Base-by-base conservation (phyloP, 1,139 yeast genomes). In the Candida albicans region DNA sequence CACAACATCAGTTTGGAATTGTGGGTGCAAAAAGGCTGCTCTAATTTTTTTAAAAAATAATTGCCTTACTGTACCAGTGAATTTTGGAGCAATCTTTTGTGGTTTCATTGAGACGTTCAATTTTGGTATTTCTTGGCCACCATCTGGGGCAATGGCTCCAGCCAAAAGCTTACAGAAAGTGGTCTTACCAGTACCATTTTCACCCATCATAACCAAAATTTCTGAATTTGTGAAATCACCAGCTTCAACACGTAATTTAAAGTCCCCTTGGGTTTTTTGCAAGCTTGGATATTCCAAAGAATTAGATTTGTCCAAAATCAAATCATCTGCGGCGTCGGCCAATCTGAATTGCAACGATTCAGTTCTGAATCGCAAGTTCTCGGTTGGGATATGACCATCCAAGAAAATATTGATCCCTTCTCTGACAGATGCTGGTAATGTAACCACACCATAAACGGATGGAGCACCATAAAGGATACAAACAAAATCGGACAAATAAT, bases 191-290 rank as follows among this genome's bases (percentile, higher is more conserved):
- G 99, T 93, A 75, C 99, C 99, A 67, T 93, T 93, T 74, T 93
- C 99, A 65, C 99, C 99, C 96, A 93, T 91, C 97, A 93, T 89
- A 48, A 93, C 99, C 62, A 93, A 79, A 58, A 93, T 93, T 73
- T 93, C 99, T 35, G 97, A 88, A 67, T 93, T 96, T 48, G 96
- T 86, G 70, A 91, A 93, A 49, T 87, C 93, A 71, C 99, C 99
- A 36, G 79, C 64, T 61, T 87, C 85, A 50, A 95, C 85, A 49
- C 69, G 73, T 65, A 93, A 78, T 60, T 80, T 82, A 86, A 93
- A 93, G 68, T 90, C 97, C 61, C 99, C 99, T 77, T 90, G 91
- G 40, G 97, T 90, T 77, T 89, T 91, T 46, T 68, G 61, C 95
- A 93, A 86, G 31, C 73, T 56, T 46, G 96, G 96, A 64, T 93